These are phyloP conservation scores for Entomortierella lignicola DNA, from an alignment of 192 early-diverging fungal genomes.

Conservation along the genomic window DNA sequence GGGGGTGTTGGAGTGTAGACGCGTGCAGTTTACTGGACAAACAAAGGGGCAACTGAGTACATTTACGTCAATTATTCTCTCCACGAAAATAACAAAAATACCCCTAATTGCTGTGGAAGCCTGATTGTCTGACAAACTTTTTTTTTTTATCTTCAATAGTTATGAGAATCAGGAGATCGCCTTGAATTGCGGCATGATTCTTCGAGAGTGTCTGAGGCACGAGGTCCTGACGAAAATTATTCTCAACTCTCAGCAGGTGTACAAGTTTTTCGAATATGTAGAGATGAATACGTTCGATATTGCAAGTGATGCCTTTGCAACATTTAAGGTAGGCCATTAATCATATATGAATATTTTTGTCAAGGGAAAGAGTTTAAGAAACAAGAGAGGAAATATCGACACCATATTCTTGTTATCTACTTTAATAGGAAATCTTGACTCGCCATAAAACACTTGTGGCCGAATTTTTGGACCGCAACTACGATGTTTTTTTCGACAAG, in stretches of 20 bases:
- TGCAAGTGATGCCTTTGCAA: slow-evolving; percentile 97
- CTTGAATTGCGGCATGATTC: slow-evolving; percentile 96
- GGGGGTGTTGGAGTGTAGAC: slow-evolving; percentile 1
- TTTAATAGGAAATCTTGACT: slow-evolving; percentile 90
- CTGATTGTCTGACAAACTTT: not conserved
- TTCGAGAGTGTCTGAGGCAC: slow-evolving; percentile 96
- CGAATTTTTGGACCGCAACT: slow-evolving; percentile 88
- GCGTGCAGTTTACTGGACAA: too few relatives aligned
- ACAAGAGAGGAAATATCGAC: too few relatives aligned
- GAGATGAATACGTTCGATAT: slow-evolving; percentile 98
- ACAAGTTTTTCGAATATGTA: slow-evolving; percentile 95
- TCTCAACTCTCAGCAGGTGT: slow-evolving; percentile 87
- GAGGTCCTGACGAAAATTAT: slow-evolving; percentile 90
- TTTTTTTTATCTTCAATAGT: slow-evolving; percentile 45
- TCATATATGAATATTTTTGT: not conserved
- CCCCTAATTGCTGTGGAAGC: slow-evolving; percentile 13
- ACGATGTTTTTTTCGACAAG: slow-evolving; percentile 91
- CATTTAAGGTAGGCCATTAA: slow-evolving; percentile 80
- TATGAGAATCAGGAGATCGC: slow-evolving; percentile 98
- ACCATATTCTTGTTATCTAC: too few relatives aligned
- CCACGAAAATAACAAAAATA: not conserved
- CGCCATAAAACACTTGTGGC: slow-evolving; percentile 94
- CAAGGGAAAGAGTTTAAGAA: too few relatives aligned
- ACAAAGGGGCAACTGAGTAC: slow-evolving; percentile 9
- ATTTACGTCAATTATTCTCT: not conserved